Evolutionary conservation across 768 basidiomycete genomes (phyloP), one percentile per base, ranked within the genome.

Genomic region (Mycena haematopus): DNA sequence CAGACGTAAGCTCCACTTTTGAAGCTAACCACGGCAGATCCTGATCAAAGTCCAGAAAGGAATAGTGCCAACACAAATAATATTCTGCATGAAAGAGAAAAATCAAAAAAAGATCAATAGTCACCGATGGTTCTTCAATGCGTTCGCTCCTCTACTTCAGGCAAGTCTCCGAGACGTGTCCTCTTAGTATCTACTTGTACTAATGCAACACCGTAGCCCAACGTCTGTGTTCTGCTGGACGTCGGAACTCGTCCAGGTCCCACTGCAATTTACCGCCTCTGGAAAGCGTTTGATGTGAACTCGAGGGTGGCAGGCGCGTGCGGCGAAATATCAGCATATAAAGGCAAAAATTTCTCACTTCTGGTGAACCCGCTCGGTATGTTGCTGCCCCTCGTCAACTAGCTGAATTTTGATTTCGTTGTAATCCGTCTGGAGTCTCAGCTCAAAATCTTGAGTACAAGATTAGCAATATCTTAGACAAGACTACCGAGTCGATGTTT

Each of bases 31-130:
- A 27, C 22, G 19, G 14, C 42, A 14, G 46, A 22, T 8, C 55
- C 46, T 63, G 31, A 52, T 60, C 36, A 1, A 46, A 1, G n/a
- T 47, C 17, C 21, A 93, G 68, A 86, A 85, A 68, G 92, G 92
- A 2, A 79, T 89, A 44, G 88, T 96, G 4, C 96, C 96, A 9
- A 89, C 98, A 6, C 96, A 98, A 68, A 76, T 98, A 69, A 90
- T 96, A 63, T 96, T 96, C 77, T 96, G 91, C 73, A 82, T 93
- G 60, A 95, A 94, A 72, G 92, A 95, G 78, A 88, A 91, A 77
- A 96, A 96, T 72, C 91, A 93, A 74, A 95, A 96, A 79, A 96
- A 96, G 79, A 96, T 97, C 75, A 96, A 96, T 76, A 93, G 91
- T 7, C 94, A 96, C 68, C 81, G 90, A 35, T 96, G 94, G 95